Evolutionary conservation across 2,329 filamentous ascomycete species (phyloP).

Genomic region (Samsoniella hepiali): DNA sequence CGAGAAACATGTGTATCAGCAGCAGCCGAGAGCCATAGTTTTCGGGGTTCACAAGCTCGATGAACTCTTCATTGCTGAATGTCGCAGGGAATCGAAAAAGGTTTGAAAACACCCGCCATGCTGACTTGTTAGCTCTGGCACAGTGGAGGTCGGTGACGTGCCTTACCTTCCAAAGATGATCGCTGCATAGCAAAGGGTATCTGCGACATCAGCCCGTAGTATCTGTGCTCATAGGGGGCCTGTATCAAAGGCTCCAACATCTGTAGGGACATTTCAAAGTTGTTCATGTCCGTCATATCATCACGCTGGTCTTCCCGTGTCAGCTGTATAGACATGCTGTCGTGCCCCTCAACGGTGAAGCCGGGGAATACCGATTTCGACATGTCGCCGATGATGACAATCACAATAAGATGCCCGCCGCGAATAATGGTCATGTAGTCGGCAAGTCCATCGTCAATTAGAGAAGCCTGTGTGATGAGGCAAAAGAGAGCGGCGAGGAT

Average conservation of each 20-base stretch:
- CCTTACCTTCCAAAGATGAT: slow-evolving; percentile 24
- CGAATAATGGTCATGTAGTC: slow-evolving; percentile 37
- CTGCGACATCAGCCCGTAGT: slow-evolving; percentile 21
- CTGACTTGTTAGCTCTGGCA: slow-evolving; percentile 20
- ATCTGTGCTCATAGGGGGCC: slow-evolving; percentile 22
- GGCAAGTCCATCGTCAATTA: slow-evolving; percentile 37
- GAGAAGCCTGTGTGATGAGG: slow-evolving; percentile 34
- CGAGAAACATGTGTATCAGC: slow-evolving; percentile 36
- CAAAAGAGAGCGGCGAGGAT: slow-evolving; percentile 35
- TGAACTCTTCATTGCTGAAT: slow-evolving; percentile 30
- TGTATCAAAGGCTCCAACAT: slow-evolving; percentile 22
- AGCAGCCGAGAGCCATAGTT: slow-evolving; percentile 34
- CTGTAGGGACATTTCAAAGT: slow-evolving; percentile 23
- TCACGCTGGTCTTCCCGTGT: slow-evolving; percentile 26
- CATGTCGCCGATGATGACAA: slow-evolving; percentile 24
- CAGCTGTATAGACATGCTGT: slow-evolving; percentile 23
- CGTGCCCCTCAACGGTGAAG: slow-evolving; percentile 28
- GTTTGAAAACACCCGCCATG: slow-evolving; percentile 24
- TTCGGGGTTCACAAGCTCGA: slow-evolving; percentile 28
- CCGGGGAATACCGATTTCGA: slow-evolving; percentile 24
- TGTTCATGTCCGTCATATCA: slow-evolving; percentile 23
- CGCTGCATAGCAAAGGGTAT: slow-evolving; percentile 19
- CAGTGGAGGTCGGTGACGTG: no score
- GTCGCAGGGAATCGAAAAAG: slow-evolving; percentile 24
- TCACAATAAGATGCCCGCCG: slow-evolving; percentile 28